Percentiles rank a stretch among this genome's conserved stretches.
Conservation (phyloP, 2,329 filamentous ascomycete species). For the Colletotrichum scovillei region DNA sequence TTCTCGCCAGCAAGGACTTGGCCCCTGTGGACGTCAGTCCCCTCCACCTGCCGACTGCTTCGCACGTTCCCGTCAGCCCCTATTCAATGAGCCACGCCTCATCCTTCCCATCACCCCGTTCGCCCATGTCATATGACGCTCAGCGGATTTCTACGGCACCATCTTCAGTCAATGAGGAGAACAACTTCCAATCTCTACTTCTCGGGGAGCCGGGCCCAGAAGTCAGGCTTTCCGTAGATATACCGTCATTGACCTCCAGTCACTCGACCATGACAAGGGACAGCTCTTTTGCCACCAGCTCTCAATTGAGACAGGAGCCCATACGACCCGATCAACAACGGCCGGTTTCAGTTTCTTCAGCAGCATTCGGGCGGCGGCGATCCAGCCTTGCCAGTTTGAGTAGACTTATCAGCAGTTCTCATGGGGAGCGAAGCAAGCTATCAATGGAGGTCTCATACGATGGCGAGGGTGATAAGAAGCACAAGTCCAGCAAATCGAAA, state of each 20-base stretch:
- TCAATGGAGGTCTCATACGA: conserved; percentile 74
- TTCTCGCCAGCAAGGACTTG: conserved; percentile 56
- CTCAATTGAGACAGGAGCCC: conserved; percentile 60
- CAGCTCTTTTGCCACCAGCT: conserved; percentile 61
- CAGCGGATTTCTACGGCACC: conserved; percentile 80
- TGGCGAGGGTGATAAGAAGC: conserved; percentile 66
- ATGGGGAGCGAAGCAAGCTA: conserved; percentile 80
- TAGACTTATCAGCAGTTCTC: conserved; percentile 78
- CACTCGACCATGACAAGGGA: conserved; percentile 82
- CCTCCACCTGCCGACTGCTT: conserved; percentile 55
- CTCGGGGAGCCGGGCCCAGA: conserved; percentile 81
- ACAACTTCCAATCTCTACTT: conserved; percentile 75
- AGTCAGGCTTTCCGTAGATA: conserved; percentile 76
- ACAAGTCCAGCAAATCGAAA: conserved; percentile 72
- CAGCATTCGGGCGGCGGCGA: conserved; percentile 75
- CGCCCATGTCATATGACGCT: conserved; percentile 76
- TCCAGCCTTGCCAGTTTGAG: conserved; percentile 83
- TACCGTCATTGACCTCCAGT: conserved; percentile 80
- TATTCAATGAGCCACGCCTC: conserved; percentile 73
- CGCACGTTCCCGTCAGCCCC: conserved; percentile 68
- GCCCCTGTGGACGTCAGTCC: conserved; percentile 63
- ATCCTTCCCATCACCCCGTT: conserved; percentile 77
- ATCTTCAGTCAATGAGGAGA: conserved; percentile 79
- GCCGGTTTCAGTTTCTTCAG: conserved; percentile 70
- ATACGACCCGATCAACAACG: conserved; percentile 62